Evolutionary conservation across 2,329 filamentous ascomycete species (phyloP), one percentile per base, ranked within the genome.

Genomic region (Botrytis fabae): DNA sequence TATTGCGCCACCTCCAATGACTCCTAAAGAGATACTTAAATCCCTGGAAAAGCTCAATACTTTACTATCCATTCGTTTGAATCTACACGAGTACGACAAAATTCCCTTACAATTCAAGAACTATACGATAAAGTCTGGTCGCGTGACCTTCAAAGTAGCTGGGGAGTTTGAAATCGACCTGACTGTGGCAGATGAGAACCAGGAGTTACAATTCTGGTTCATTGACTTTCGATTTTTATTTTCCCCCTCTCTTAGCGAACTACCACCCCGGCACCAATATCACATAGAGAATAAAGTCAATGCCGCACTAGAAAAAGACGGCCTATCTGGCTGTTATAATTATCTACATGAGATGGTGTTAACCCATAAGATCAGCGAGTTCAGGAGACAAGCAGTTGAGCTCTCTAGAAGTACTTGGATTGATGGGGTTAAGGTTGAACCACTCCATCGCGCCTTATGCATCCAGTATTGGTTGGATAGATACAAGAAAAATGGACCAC

Each of bases 81-180:
- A 93, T 73, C 84, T 98, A 22, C 89, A 97, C 74, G 95, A 98
- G 77, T 89, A 91, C 75, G 89, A 98, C 63, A 89, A 86, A 74
- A 88, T 90, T 69, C 96, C 96, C 0, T 83, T 85, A n/a, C 87
- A 92, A 71, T 93, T 98, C 80, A 88, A 87, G 78, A 87, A 92
- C 74, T 98, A 94, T 83, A 87, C 86, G 8, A 92, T 99, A 74
- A 87, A 88, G 70, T 92, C 93, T 69, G 96, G 97, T n/a, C 90
- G 95, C 66, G 95, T 93, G 10, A 98, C 94, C 0, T 99, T 99
- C 81, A 88, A 85, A 64, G 92, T 98, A 1, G 84, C 89, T 4
- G 89, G 89, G 70, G 95, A 98, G 81, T 98, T 98, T 78, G 95
- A 98, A 81, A 89, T 98, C 32, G 96, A 98, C 80, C 87, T 99